These are phyloP conservation scores for Mycothermus thermophilus DNA, from an alignment of 495 filamentous ascomycete genomes.

Conservation along the genomic window DNA sequence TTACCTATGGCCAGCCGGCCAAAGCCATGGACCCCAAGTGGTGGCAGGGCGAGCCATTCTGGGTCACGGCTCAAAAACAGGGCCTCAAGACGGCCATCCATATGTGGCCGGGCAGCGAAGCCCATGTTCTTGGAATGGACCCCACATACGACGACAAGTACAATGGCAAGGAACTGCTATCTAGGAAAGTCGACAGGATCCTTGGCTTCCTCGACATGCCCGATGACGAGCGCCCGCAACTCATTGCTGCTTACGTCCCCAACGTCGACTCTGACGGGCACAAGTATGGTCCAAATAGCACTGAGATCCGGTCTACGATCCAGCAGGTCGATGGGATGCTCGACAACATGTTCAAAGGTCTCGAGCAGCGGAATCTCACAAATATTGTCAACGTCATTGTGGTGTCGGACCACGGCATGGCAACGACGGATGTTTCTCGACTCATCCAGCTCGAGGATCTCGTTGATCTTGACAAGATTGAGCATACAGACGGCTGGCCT, in stretches of 20 bases:
- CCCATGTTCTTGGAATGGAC: constrained; percentile 51
- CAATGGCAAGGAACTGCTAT: constrained; percentile 60
- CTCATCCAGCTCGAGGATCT: constrained; percentile 88
- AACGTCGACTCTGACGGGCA: constrained; percentile 81
- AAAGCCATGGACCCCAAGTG: constrained; percentile 69
- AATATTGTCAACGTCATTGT: constrained; percentile 88
- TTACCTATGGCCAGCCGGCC: constrained; percentile 67
- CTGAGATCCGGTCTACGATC: constrained; percentile 67
- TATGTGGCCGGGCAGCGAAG: constrained; percentile 98
- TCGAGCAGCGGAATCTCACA: constrained; percentile 72
- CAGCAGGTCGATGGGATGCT: constrained; percentile 66
- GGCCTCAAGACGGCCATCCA: constrained; percentile 69
- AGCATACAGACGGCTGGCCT: constrained; percentile 90
- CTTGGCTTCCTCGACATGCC: constrained; percentile 72
- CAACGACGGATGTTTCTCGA: constrained; percentile 68
- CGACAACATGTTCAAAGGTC: constrained; percentile 53
- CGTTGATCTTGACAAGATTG: constrained; percentile 57
- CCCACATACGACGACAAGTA: constrained; percentile 70
- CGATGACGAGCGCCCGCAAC: constrained; percentile 61
- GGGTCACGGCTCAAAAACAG: constrained; percentile 76
- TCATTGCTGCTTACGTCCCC: constrained; percentile 90
- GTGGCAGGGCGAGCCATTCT: constrained; percentile 90
- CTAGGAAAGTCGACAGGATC: constrained; percentile 62
- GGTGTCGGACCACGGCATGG: constrained; percentile 98
- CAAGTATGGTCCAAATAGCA: constrained; percentile 82